phyloP scores from a whole-genome alignment of 2,329 filamentous ascomycete species.

The Colletotrichum lini region DNA sequence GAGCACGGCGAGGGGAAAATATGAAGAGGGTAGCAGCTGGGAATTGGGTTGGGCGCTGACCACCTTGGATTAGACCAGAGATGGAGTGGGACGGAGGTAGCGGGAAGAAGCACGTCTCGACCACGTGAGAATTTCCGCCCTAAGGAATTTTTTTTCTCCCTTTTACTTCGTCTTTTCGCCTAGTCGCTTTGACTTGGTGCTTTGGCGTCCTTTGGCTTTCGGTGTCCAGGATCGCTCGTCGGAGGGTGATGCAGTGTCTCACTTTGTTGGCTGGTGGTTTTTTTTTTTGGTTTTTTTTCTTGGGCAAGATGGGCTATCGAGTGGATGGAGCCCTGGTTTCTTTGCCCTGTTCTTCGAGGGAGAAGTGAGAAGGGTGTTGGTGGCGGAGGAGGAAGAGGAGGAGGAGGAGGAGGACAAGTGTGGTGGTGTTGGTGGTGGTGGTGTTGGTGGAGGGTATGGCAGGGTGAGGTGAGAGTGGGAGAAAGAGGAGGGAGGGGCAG shows the following conservation, averaged over 20 bases:
- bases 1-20: slow-evolving; percentile 10
- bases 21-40: slow-evolving; percentile 8
- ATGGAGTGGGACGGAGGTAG: slow-evolving; percentile 29
- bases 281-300: background rate
- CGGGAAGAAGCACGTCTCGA: slow-evolving; percentile 32
- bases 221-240: slow-evolving; percentile 6
- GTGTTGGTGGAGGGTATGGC: slow-evolving; percentile 1
- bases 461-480: slow-evolving; percentile 33
- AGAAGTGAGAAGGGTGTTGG: background rate
- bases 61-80: slow-evolving; percentile 4
- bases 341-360: slow-evolving; percentile 12
- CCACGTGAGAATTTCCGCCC: slow-evolving; percentile 39
- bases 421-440: too few species aligned
- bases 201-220: slow-evolving; percentile 34
- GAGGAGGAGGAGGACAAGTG: too few species aligned
- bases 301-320: slow-evolving; percentile 8
- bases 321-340: slow-evolving; percentile 17
- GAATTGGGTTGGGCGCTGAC: slow-evolving; percentile 34
- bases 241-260: slow-evolving; percentile 30
- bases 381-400: too few species aligned
- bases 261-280: slow-evolving; percentile 38
- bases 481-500: slow-evolving; percentile 41
- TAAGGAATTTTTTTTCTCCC: slow-evolving; percentile 8
- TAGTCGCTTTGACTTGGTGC: slow-evolving; percentile 28
- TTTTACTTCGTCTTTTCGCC: background rate